A percentile compares a stretch with the other conserved stretches of the same genome.
These are phyloP conservation scores for Blepharisma stoltei DNA, from an alignment of 73 alveolate species.

Conservation along the genomic window DNA sequence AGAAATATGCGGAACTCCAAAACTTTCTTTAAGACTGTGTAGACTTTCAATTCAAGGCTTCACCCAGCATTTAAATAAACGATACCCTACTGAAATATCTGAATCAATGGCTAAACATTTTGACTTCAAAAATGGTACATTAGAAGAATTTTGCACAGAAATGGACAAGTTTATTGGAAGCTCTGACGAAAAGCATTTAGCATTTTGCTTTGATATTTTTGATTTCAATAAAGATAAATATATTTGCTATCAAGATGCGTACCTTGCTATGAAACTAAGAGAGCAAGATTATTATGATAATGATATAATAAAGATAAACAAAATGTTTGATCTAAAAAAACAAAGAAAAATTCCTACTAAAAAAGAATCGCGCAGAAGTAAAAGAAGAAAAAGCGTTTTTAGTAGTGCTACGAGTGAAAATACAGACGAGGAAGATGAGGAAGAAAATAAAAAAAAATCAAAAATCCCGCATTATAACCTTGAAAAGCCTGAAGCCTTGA, in stretches of 20 bases:
- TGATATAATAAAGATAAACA: neutral
- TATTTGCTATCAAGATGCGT: conserved; percentile 23
- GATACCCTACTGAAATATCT: conserved; percentile 10
- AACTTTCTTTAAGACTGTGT: neutral
- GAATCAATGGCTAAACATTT: conserved; percentile 23
- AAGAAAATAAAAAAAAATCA: conserved; percentile 10
- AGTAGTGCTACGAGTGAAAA: neutral
- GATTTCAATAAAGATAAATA: conserved; percentile 10
- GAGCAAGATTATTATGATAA: conserved; percentile 3
- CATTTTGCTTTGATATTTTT: conserved; percentile 11
- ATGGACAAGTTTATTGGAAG: conserved; percentile 13
- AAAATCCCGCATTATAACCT: neutral
- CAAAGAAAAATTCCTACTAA: neutral
- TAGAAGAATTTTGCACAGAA: conserved; percentile 20
- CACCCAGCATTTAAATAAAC: neutral
- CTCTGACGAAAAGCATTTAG: neutral
- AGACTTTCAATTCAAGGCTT: neutral
- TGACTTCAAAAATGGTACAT: conserved; percentile 9
- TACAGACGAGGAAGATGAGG: neutral
- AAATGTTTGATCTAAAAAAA: conserved; percentile 10
- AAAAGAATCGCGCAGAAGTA: neutral
- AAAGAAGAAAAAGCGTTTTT: neutral
- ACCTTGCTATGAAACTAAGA: neutral
- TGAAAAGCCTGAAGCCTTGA: conserved; percentile 25
- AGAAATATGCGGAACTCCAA: conserved; percentile 22